phyloP scores from a whole-genome alignment of 179 eudicot species.

The Silene coronaria region DNA sequence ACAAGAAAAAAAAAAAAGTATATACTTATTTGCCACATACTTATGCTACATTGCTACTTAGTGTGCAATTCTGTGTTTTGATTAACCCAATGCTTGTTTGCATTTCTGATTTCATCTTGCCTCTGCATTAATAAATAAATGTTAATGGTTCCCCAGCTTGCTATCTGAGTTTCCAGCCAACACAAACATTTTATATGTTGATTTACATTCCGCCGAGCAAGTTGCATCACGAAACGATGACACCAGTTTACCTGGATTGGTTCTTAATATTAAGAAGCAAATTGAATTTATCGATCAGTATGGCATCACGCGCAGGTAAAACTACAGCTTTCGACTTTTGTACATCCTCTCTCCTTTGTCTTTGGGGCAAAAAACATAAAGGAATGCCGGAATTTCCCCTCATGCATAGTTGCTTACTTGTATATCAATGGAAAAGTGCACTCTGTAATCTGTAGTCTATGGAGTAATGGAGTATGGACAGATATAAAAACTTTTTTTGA shows the following conservation, averaged over 20 bases:
- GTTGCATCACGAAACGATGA: slow-evolving; percentile 62
- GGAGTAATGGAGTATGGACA: no score
- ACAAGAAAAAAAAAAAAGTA: no score
- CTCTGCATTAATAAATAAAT: slow-evolving; percentile 6
- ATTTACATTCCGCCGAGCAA: slow-evolving; percentile 78
- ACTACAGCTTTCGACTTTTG: neutral
- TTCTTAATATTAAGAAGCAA: slow-evolving; percentile 77
- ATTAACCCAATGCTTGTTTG: neutral
- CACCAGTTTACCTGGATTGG: slow-evolving; percentile 89
- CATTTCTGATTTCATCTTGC: neutral
- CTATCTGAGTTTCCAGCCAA: slow-evolving; percentile 91
- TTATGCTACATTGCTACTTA: neutral
- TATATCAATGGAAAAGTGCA: neutral
- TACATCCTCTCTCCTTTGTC: neutral
- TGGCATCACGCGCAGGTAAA: slow-evolving; percentile 75
- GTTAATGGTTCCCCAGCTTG: slow-evolving; percentile 44
- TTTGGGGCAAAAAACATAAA: neutral
- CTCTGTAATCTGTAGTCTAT: neutral
- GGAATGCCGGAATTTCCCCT: neutral
- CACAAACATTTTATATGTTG: slow-evolving; percentile 90
- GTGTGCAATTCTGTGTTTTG: neutral
- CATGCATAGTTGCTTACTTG: slow-evolving; percentile 7
- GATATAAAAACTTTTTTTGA: slow-evolving; percentile 10
- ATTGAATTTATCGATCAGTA: slow-evolving; percentile 66
- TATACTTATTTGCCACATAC: neutral